A percentile compares a stretch with the other conserved stretches of the same genome.
Conservation (phyloP, 805 yeast species). For the Barnettozyma californica region DNA sequence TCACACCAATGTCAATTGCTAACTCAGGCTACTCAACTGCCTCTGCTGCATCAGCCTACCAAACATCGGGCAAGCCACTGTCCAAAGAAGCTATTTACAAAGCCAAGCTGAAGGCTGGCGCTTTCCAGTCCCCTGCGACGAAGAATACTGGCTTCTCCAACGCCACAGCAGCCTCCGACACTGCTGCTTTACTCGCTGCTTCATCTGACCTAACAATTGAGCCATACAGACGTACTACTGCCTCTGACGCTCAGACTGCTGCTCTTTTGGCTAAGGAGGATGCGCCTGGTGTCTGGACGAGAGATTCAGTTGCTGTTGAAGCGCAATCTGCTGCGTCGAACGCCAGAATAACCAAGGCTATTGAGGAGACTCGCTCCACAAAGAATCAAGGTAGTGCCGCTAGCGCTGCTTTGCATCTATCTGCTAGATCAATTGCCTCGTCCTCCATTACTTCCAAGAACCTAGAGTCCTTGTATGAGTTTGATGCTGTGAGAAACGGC, state of each 20-base stretch:
- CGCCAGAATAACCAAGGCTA: conserved; percentile 11
- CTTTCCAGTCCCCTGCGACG: conserved; percentile 46
- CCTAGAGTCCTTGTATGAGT: conserved; percentile 36
- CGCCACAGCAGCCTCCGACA: conserved; percentile 52
- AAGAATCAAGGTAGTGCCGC: conserved; percentile 18
- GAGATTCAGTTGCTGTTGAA: conserved; percentile 45
- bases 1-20: conserved; percentile 17
- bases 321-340: conserved; percentile 41
- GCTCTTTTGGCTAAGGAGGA: conserved; percentile 47
- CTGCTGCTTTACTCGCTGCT: conserved; percentile 74
- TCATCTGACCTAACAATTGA: conserved; percentile 57
- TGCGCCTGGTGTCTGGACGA: conserved; percentile 44
- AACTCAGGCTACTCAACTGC: conserved; percentile 18
- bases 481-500: conserved; percentile 39
- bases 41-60: conserved; percentile 44
- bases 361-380: background rate
- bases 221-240: conserved; percentile 55
- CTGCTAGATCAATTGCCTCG: conserved; percentile 39
- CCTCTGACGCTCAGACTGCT: conserved; percentile 64
- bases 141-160: conserved; percentile 56
- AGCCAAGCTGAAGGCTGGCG: conserved; percentile 67
- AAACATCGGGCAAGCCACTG: conserved; percentile 63
- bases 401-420: conserved; percentile 11
- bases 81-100: conserved; percentile 71
- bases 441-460: conserved; percentile 31